Evolutionary conservation across 2,329 filamentous ascomycete species (phyloP).

Genomic region (Ophiostoma tasmaniense): DNA sequence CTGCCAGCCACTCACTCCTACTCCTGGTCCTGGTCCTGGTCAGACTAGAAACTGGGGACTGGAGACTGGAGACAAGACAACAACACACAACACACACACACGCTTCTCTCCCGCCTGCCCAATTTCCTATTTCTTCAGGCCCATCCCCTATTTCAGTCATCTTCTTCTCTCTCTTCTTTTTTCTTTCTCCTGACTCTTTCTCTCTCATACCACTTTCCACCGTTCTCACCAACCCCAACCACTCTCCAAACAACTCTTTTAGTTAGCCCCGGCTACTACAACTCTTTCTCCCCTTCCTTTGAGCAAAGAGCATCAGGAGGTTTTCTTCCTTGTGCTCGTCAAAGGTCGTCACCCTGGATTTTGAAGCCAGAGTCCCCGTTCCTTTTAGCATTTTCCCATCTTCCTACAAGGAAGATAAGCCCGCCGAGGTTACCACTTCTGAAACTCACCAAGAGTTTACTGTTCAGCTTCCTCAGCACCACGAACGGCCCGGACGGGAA

Average conservation of each 20-base stretch:
- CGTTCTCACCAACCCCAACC: conserved; percentile 22
- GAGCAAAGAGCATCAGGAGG: conserved; percentile 28
- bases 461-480: conserved; percentile 66
- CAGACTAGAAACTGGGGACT: neutral
- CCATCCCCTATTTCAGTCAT: conserved; percentile 20
- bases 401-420: conserved; percentile 29
- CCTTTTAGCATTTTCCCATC: conserved; percentile 99
- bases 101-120: conserved; percentile 3
- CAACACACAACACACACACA: neutral
- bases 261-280: conserved; percentile 15
- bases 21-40: neutral
- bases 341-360: conserved; percentile 97
- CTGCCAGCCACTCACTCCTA: conserved; percentile 10
- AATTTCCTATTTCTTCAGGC: conserved; percentile 19
- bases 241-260: conserved; percentile 14
- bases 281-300: conserved; percentile 52
- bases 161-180: conserved; percentile 15
- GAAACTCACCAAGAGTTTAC: conserved; percentile 71
- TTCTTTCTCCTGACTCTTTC: conserved; percentile 7
- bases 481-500: conserved; percentile 89
- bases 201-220: conserved; percentile 20
- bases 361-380: conserved; percentile 98
- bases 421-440: conserved; percentile 34
- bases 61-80: conserved; percentile 8
- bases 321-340: conserved; percentile 44